phyloP scores from a whole-genome alignment of 2,329 filamentous ascomycete genomes.

The Ophiostoma populinum region DNA sequence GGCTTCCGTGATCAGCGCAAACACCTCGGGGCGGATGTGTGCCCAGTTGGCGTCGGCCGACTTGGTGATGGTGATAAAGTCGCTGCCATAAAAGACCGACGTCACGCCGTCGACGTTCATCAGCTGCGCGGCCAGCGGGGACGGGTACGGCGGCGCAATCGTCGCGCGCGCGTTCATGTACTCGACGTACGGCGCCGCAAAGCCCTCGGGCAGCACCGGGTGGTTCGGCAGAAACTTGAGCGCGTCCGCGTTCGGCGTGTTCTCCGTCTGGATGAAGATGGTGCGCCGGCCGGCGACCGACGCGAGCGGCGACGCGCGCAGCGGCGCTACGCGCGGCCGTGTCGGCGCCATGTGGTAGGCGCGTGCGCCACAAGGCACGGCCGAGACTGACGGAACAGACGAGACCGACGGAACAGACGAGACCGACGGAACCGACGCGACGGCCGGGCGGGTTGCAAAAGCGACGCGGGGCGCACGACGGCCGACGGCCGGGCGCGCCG shows the following conservation, averaged over 20 bases:
- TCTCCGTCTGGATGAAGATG: slow-evolving; percentile 96
- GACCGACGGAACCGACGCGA: slow-evolving; percentile 3
- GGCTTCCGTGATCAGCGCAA: slow-evolving; percentile 84
- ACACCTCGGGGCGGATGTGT: slow-evolving; percentile 88
- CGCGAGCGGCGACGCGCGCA: too few relatives aligned
- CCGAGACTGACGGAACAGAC: not conserved
- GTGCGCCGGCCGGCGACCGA: slow-evolving; percentile 38
- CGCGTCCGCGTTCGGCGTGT: slow-evolving; percentile 85
- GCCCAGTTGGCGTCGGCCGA: slow-evolving; percentile 78
- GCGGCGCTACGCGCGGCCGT: slow-evolving; percentile 13
- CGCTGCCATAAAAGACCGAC: slow-evolving; percentile 79
- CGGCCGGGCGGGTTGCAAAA: too few relatives aligned
- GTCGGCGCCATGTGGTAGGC: slow-evolving; percentile 6
- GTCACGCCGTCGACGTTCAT: slow-evolving; percentile 93
- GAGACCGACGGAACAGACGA: not conserved
- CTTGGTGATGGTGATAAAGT: slow-evolving; percentile 97
- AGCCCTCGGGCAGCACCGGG: slow-evolving; percentile 57
- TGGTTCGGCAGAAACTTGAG: slow-evolving; percentile 93
- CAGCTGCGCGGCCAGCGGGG: slow-evolving; percentile 74
- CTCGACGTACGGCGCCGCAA: slow-evolving; percentile 69
- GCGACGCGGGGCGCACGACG: slow-evolving; percentile 7
- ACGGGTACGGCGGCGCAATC: slow-evolving; percentile 74
- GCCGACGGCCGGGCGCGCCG: slow-evolving; percentile 10
- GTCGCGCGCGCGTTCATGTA: slow-evolving; percentile 82
- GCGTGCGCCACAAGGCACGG: not conserved